These are phyloP conservation scores for Yamadazyma diddensiae DNA, from an alignment of 1,139 yeast species.

Conservation along the genomic window DNA sequence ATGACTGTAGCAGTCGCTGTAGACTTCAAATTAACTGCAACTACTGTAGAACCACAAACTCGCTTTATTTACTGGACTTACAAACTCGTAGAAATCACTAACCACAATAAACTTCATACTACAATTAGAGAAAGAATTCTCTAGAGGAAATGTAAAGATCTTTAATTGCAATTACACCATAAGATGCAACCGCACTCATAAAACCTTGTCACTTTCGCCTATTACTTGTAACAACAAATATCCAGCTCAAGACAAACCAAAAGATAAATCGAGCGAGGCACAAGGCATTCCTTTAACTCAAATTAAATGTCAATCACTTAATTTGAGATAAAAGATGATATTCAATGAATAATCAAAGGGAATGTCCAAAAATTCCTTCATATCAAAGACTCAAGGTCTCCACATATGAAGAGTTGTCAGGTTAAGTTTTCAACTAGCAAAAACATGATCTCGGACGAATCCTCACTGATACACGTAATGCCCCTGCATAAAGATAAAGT, in stretches of 20 bases:
- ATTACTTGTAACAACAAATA: slow-evolving; percentile 26
- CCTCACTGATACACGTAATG: slow-evolving; percentile 99
- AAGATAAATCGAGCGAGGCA: slow-evolving; percentile 60
- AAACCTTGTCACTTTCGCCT: slow-evolving; percentile 62
- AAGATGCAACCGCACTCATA: slow-evolving; percentile 75
- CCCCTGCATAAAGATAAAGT: slow-evolving; percentile 99
- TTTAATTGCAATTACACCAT: slow-evolving; percentile 70
- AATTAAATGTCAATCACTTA: slow-evolving; percentile 16
- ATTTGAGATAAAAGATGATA: slow-evolving; percentile 16
- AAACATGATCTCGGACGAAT: slow-evolving; percentile 99
- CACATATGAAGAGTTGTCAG: slow-evolving; percentile 87
- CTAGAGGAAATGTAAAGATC: slow-evolving; percentile 47
- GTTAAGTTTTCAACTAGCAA: slow-evolving; percentile 99
- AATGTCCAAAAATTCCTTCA: slow-evolving; percentile 77
- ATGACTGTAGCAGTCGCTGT: no score
- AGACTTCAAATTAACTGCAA: no score
- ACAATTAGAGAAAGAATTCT: no score
- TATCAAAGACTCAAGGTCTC: slow-evolving; percentile 41
- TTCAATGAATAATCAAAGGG: slow-evolving; percentile 33
- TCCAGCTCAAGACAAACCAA: slow-evolving; percentile 58
- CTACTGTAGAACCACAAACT: no score
- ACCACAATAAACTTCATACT: no score
- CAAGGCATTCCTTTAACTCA: slow-evolving; percentile 40
- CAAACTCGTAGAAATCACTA: no score
- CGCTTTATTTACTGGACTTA: no score